Evolutionary conservation across 2,329 filamentous ascomycete genomes (phyloP), one percentile per base, ranked within the genome.

Genomic region (Fusarium sp.): DNA sequence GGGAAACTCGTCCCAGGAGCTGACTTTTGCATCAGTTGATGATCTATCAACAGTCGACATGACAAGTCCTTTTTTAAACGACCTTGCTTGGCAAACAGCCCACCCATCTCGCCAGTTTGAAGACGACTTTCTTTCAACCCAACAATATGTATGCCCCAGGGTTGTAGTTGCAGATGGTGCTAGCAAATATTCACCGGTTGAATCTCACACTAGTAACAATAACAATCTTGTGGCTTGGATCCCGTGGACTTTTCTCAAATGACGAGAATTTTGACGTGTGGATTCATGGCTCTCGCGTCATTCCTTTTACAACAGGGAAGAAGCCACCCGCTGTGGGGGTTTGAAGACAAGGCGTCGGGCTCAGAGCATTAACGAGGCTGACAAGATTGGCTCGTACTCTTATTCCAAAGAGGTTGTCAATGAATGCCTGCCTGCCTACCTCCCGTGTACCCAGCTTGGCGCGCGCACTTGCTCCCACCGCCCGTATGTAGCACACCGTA

Each of bases 271-370:
- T 65, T 73, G 72, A 73, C 67, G 72, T 72, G 70, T 72, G 66
- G 51, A 65, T 60, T 57, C 59, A 61, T 64, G 18, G 18, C 42
- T 73, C 63, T 74, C 65, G 68, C 73, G 73, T 74, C 73, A 75
- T 74, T 67, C 55, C 51, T 67, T 63, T 46, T 54, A 57, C 31
- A 34, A 27, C 54, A 62, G 38, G 50, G 18, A 62, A 49, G 54
- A 60, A 51, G 56, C 42, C 62, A 20, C 65, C 36, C 61, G 56
- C 66, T 63, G 49, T 34, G n/a, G 10, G 36, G 49, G 49, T 14
- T 23, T 50, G 11, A 51, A 31, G 33, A 36, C 46, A 36, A 50
- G 33, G 40, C 36, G 27, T 44, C 14, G 16, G 64, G 25, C 27
- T 29, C 10, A 10, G 61, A 54, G 34, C 53, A 51, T 61, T 64